These are phyloP conservation scores for Hypomontagnella monticulosa DNA, from an alignment of 495 filamentous ascomycete species.

Conservation along the genomic window DNA sequence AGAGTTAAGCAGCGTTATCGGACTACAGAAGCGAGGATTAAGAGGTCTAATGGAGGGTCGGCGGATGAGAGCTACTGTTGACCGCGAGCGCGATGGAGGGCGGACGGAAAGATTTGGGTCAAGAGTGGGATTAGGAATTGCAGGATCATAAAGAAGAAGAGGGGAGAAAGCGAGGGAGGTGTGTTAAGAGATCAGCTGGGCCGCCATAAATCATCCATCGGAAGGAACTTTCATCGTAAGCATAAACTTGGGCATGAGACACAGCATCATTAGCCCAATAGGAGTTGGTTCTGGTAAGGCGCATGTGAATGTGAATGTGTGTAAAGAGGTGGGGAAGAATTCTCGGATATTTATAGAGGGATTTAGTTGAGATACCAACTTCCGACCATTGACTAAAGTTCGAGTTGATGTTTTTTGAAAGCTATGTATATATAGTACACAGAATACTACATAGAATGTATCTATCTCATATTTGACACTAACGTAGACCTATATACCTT, in stretches of 20 bases:
- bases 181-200: slow-evolving; percentile 10
- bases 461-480: too few species aligned
- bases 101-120: slow-evolving; percentile 38
- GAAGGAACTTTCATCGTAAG: slow-evolving; percentile 12
- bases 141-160: slow-evolving; percentile 33
- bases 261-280: slow-evolving; percentile 29
- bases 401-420: too few species aligned
- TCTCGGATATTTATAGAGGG: slow-evolving; percentile 9
- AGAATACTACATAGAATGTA: too few species aligned
- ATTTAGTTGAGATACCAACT: slow-evolving; percentile 36
- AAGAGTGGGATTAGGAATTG: slow-evolving; percentile 46
- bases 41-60: slow-evolving; percentile 95
- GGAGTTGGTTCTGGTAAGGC: slow-evolving; percentile 26
- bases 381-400: too few species aligned
- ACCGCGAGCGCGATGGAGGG: slow-evolving; percentile 45
- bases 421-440: too few species aligned
- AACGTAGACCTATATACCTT: too few species aligned
- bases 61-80: slow-evolving; percentile 70
- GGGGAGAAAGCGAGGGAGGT: too few species aligned
- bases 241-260: slow-evolving; percentile 21
- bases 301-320: slow-evolving; percentile 7
- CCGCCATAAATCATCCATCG: background rate
- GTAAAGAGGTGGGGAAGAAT: background rate
- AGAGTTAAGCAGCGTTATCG: slow-evolving; percentile 91
- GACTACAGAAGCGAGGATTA: slow-evolving; percentile 91